phyloP scores from a whole-genome alignment of 352 stramenopile genomes.

The Achlya hypogyna region DNA sequence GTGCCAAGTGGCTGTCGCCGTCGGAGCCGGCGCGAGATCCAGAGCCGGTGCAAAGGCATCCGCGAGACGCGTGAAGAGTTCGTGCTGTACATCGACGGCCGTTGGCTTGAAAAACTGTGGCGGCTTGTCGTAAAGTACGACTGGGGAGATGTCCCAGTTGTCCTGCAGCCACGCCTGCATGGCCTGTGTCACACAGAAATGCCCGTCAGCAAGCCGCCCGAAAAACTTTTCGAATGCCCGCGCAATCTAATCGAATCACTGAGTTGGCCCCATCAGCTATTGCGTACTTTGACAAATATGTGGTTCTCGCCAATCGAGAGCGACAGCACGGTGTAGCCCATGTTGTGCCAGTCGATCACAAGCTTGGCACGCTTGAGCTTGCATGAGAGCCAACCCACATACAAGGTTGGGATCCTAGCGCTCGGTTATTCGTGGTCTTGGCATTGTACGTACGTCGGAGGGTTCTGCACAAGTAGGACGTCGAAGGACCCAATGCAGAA shows the following conservation, averaged over 20 bases:
- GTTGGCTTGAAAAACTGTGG: constrained; percentile 89
- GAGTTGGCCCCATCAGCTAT: background rate
- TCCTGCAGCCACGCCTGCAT: constrained; percentile 92
- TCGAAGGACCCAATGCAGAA: constrained; percentile 66
- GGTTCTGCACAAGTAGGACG: constrained; percentile 97
- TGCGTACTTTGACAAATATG: constrained; percentile 54
- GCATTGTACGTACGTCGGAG: constrained; percentile 66
- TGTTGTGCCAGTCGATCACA: constrained; percentile 99
- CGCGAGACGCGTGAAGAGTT: constrained; percentile 80
- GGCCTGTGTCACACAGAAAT: constrained; percentile 95
- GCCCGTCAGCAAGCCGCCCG: constrained; percentile 85
- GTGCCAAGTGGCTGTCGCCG: background rate
- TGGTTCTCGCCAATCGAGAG: constrained; percentile 52
- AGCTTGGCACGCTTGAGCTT: constrained; percentile 80
- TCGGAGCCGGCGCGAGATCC: background rate
- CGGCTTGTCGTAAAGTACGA: constrained; percentile 92
- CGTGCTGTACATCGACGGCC: constrained; percentile 75
- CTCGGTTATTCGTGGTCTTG: background rate
- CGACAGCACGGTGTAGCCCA: constrained; percentile 96
- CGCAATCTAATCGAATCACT: constrained; percentile 37
- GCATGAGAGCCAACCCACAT: constrained; percentile 78
- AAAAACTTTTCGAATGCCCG: constrained; percentile 83
- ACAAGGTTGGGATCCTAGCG: constrained; percentile 89
- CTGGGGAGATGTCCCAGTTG: constrained; percentile 84
- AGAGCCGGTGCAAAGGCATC: constrained; percentile 24